phyloP scores from a whole-genome alignment of 1,284 basidiomycete genomes.

The Testicularia cyperi region DNA sequence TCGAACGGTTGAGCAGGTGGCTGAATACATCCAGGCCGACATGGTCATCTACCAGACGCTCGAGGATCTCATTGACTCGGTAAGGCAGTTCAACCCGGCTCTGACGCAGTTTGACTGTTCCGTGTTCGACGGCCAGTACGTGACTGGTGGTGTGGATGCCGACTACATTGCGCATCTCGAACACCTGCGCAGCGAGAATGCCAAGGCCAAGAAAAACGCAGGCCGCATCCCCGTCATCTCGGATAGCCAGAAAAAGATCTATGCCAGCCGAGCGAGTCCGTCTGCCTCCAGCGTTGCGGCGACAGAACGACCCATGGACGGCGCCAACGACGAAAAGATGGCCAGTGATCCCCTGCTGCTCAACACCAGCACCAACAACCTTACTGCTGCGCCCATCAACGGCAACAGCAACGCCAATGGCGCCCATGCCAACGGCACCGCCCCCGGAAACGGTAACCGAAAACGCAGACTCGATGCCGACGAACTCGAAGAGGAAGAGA shows the following conservation, averaged over 20 bases:
- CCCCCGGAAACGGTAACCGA: conserved; percentile 10
- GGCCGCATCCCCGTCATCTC: conserved; percentile 25
- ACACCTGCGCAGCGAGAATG: conserved; percentile 78
- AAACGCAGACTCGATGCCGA: conserved; percentile 21
- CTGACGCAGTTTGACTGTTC: conserved; percentile 90
- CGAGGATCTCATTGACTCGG: conserved; percentile 81
- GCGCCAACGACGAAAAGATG: conserved; percentile 41
- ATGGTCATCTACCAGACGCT: conserved; percentile 97
- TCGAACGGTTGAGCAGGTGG: conserved; percentile 75
- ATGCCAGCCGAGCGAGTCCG: conserved; percentile 25
- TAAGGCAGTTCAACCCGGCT: conserved; percentile 78
- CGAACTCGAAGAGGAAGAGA: conserved; percentile 29
- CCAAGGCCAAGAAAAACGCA: conserved; percentile 64
- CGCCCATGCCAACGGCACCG: not conserved
- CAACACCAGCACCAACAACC: conserved; percentile 3
- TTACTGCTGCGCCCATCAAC: not conserved
- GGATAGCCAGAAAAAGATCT: conserved; percentile 34
- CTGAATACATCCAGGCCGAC: conserved; percentile 86
- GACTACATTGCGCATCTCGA: conserved; percentile 79
- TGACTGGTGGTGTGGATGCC: conserved; percentile 92
- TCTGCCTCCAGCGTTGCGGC: conserved; percentile 24
- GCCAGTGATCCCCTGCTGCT: conserved; percentile 6
- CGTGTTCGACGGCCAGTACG: conserved; percentile 94
- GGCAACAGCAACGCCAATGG: not conserved
- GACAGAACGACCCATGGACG: conserved; percentile 8